Conservation (phyloP, 352 stramenopile species). For the Globisporangium apiculatum region DNA sequence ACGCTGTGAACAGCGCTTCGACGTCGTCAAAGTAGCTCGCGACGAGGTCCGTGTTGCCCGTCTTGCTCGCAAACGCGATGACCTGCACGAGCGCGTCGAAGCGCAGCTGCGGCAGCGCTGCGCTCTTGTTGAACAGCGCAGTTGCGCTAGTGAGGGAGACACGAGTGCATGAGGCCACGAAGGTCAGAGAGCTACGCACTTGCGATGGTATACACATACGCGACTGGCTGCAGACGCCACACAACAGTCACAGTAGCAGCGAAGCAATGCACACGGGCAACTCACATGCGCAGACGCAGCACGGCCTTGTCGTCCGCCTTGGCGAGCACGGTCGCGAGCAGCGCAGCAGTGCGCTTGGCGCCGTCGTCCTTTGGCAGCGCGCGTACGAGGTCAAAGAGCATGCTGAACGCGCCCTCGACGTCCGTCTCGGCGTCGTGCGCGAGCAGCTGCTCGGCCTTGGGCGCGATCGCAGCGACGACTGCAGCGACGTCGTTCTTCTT, state of each 20-base stretch:
- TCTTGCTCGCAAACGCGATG: conserved; percentile 49
- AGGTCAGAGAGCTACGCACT: too few species aligned
- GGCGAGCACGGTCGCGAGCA: conserved; percentile 40
- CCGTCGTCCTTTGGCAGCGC: conserved; percentile 24
- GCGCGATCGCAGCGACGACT: conserved; percentile 36
- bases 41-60: conserved; percentile 53
- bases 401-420: conserved; percentile 63
- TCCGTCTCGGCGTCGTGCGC: conserved; percentile 68
- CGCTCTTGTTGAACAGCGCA: conserved; percentile 72
- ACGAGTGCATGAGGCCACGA: too few species aligned
- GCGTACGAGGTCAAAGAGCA: conserved; percentile 56
- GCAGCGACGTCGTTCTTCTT: conserved; percentile 54
- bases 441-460: conserved; percentile 53
- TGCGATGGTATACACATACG: neutral
- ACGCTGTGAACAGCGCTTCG: conserved; percentile 42
- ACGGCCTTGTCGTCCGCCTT: conserved; percentile 49
- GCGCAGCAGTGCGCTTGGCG: conserved; percentile 25
- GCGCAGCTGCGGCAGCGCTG: conserved; percentile 45
- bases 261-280: neutral
- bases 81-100: conserved; percentile 62
- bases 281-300: conserved; percentile 66
- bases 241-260: neutral
- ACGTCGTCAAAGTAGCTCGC: conserved; percentile 64
- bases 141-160: conserved; percentile 24
- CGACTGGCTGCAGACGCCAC: neutral